Conservation (phyloP, 345 rosid species). For the Anastatica hierochuntica region DNA sequence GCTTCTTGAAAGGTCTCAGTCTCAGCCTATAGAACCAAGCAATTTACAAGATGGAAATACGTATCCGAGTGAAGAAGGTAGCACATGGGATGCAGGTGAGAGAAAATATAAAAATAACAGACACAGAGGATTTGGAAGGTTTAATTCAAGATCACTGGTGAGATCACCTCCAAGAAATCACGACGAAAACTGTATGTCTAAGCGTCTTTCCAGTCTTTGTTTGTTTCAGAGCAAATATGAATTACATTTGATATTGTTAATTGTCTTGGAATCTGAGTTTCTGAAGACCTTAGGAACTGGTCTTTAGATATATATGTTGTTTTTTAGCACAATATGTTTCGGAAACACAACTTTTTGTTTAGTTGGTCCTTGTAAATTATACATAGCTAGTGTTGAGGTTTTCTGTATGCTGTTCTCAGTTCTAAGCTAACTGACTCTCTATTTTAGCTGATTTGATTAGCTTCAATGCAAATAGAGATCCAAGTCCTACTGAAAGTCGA, state of each 20-base stretch:
- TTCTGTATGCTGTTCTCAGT: conserved; percentile 6
- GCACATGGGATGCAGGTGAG: conserved; percentile 42
- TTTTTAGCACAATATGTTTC: not conserved
- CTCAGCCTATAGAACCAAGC: conserved; percentile 34
- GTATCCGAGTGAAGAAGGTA: conserved; percentile 34
- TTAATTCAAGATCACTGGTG: conserved; percentile 31
- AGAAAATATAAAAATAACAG: conserved; percentile 46
- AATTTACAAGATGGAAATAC: conserved; percentile 34
- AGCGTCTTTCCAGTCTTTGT: not conserved
- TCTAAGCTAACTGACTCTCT: conserved; percentile 17
- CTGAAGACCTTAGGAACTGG: conserved; percentile 6
- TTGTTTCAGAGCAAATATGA: conserved; percentile 2
- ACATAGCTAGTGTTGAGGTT: no score
- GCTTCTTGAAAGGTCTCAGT: conserved; percentile 33
- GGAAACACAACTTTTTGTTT: not conserved
- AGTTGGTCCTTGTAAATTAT: no score
- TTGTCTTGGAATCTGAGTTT: no score
- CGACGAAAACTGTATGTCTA: conserved; percentile 55
- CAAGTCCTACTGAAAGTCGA: conserved; percentile 37
- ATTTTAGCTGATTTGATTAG: conserved; percentile 53
- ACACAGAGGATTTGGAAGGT: conserved; percentile 35
- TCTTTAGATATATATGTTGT: not conserved
- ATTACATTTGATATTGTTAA: conserved; percentile 1
- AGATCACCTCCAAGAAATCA: conserved; percentile 45
- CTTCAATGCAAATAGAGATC: conserved; percentile 42